Conservation (phyloP, 1,284 basidiomycete species). For the Leccinum proximum region DNA sequence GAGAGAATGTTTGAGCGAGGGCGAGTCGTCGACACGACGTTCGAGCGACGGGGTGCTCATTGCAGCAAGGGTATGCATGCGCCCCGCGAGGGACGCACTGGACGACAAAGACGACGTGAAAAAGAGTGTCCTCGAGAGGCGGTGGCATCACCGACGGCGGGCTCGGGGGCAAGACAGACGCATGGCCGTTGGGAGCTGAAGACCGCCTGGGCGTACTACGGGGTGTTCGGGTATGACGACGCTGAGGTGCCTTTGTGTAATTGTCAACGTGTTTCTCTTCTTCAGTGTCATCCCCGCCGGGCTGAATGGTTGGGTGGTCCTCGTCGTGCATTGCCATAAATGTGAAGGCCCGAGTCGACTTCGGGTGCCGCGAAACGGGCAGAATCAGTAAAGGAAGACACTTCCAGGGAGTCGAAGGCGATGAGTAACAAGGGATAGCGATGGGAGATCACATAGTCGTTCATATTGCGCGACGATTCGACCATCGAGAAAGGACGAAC, state of each 20-base stretch:
- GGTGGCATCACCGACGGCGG: constrained; percentile 31
- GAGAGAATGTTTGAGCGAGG: constrained; percentile 15
- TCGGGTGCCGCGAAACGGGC: too few species aligned
- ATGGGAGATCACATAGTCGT: too few species aligned
- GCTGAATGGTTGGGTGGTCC: background rate
- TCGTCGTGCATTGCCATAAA: background rate
- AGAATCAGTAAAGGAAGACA: too few species aligned
- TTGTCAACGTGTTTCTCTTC: constrained; percentile 9
- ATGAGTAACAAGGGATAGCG: too few species aligned
- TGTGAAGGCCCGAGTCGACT: too few species aligned
- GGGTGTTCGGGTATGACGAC: constrained; percentile 11
- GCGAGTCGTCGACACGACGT: background rate
- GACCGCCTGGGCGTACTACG: constrained; percentile 5
- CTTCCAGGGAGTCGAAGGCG: too few species aligned
- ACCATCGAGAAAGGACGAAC: too few species aligned
- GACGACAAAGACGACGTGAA: constrained; percentile 25
- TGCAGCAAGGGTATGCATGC: background rate
- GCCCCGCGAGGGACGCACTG: constrained; percentile 17
- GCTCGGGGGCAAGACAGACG: constrained; percentile 25
- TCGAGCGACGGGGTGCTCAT: background rate
- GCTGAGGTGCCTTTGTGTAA: constrained; percentile 19
- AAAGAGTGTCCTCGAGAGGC: constrained; percentile 28
- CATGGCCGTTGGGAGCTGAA: constrained; percentile 20
- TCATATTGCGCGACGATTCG: too few species aligned
- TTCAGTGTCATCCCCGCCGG: background rate